These are phyloP conservation scores for Cutaneotrichosporon sp. DNA, from an alignment of 1,284 basidiomycete genomes.

Conservation along the genomic window DNA sequence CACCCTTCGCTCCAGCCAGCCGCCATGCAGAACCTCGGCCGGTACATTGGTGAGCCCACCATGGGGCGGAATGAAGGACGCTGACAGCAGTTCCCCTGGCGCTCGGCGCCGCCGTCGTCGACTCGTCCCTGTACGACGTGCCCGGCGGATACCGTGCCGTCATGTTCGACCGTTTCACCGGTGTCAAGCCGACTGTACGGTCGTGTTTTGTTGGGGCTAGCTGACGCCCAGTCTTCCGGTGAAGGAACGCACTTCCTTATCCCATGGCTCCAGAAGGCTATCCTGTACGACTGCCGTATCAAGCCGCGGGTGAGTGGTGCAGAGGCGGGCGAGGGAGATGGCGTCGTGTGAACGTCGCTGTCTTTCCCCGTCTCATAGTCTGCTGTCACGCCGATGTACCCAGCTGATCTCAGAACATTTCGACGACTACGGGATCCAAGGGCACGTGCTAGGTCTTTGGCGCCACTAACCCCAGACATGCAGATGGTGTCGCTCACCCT, in stretches of 20 bases:
- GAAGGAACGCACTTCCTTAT: slow-evolving; percentile 95
- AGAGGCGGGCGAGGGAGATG: too few species aligned
- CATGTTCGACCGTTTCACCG: slow-evolving; percentile 96
- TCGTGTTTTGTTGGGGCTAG: not conserved
- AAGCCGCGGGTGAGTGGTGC: slow-evolving; percentile 76
- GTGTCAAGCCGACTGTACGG: slow-evolving; percentile 72
- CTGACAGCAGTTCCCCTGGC: slow-evolving; percentile 63
- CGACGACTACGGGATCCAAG: slow-evolving; percentile 8
- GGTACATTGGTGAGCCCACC: slow-evolving; percentile 24
- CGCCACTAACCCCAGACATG: slow-evolving; percentile 5
- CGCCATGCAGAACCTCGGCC: slow-evolving; percentile 29
- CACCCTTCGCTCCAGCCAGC: not conserved
- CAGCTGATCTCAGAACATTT: slow-evolving; percentile 3
- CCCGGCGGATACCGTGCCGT: slow-evolving; percentile 86
- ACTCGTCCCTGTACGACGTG: slow-evolving; percentile 86
- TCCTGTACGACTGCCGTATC: slow-evolving; percentile 95
- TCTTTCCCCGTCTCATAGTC: too few species aligned
- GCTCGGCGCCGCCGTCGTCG: slow-evolving; percentile 60
- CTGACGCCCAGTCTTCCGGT: slow-evolving; percentile 59
- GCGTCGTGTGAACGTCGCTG: too few species aligned
- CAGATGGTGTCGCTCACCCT: slow-evolving; percentile 80
- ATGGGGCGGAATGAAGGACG: too few species aligned
- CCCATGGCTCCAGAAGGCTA: slow-evolving; percentile 85
- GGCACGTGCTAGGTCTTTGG: slow-evolving; percentile 56
- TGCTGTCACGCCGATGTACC: too few species aligned